Evolutionary conservation across 495 filamentous ascomycete genomes (phyloP), one percentile per base, ranked within the genome.

Genomic region (Emericellopsis terricola): DNA sequence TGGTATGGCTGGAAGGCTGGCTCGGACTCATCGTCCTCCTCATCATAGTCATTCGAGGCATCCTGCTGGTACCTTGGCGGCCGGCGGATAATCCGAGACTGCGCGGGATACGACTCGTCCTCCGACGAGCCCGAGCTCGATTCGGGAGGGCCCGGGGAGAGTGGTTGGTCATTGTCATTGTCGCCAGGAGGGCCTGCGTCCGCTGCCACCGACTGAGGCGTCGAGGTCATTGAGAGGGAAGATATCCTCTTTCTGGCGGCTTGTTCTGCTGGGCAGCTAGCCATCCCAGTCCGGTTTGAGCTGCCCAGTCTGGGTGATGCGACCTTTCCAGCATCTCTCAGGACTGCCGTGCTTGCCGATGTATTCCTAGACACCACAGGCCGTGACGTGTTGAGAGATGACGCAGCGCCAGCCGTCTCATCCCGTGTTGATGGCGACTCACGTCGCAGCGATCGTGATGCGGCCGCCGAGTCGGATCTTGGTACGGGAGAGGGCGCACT

Each of bases 1-100:
- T 46, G 42, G 42, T 81, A 71, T 1, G 85, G 83, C 2, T 89
- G 64, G 45, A 87, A 92, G 1, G 79, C 74, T 1, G 80, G 79
- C 31, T 65, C 62, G 19, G 60, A 62, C 9, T 71, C 69, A 29
- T 71, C 67, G 24, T 73, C 72, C 18, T 71, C 61, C 20, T 57
- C 58, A 11, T 35, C 54, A 9, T 38, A 48, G 19, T 36, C 36
- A 15, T 44, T 42, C 1, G 42, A 28, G 51, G 41, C 58, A 42
- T 46, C 51, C 46, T 35, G 51, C 48, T 59, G 45, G 54, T 70
- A 49, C n/a, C 67, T 57, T 5, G 69, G 69, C 11, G 69, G 68
- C 11, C 72, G 67, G 3, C 62, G 62, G 43, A 73, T 70, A 34
- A 65, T 62, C 30, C 62, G 53, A 17, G 59, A 63, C 41, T 68